Base-by-base conservation (phyloP, 208 protist species). In the Wallacemonas rigidus region DNA sequence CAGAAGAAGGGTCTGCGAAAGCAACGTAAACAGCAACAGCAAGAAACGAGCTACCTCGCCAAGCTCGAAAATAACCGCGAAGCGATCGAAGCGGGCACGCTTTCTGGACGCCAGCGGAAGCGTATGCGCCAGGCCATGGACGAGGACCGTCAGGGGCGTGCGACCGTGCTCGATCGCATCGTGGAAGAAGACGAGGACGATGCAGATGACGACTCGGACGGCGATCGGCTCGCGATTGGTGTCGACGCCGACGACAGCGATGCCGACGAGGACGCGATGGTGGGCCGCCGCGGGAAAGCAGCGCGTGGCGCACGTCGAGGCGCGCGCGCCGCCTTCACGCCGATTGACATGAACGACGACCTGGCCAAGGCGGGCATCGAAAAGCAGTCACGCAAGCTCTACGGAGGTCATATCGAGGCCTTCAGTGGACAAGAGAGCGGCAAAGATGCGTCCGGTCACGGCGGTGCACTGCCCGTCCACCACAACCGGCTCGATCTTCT, bases 1-100 rank as follows among this genome's bases (percentile, higher is more conserved):
- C 98, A 99, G 48, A 99, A 99, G 87, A 99, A 99, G 71, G 98
- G 98, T 0, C 97, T 99, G 60, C 91, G 98, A 38, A 99, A 99
- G 83, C 98, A 98, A 45, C 91, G 99, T 57, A 98, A 99, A 82
- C 94, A 97, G 71, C 96, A 99, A 88, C 86, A 99, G 39, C 95
- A 99, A 62, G 98, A 99, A 73, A 98, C 99, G 0, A 83, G 97
- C 41, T 96, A 99, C 61, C 86, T 99, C 7, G 96, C 99, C 0
- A 87, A 88, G 65, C 84, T 99, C 45, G 98, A 99, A 86, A 99
- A 98, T 83, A 93, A 96, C 67, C 86, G 98, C 54, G 98, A 99
- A 82, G 82, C 98, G 35, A 97, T 98, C 71, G 98, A 98, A 36
- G 98, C 98, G 2, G 98, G 98, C 36, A 98, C 90, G 54, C 82